Percentiles rank a stretch among this genome's conserved stretches.
phyloP scores from a whole-genome alignment of 2,329 filamentous ascomycete species.

The Chaetomium strumarium region DNA sequence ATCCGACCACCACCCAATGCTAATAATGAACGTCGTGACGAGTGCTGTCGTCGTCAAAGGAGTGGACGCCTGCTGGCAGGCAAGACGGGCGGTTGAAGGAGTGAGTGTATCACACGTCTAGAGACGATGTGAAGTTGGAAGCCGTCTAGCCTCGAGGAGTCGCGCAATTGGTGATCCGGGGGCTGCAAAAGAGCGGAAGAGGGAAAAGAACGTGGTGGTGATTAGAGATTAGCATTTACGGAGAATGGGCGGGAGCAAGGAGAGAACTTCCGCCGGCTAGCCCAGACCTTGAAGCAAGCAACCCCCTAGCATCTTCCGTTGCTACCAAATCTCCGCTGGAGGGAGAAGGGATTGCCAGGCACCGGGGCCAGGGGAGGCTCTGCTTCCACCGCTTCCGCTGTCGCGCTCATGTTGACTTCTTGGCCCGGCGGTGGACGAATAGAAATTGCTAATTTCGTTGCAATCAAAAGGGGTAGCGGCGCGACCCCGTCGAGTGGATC shows the following conservation, averaged over 20 bases:
- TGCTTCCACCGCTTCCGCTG: constrained; percentile 3
- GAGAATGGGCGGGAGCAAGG: neutral
- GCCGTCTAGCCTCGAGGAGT: constrained; percentile 21
- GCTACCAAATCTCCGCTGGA: constrained; percentile 25
- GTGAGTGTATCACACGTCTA: constrained; percentile 22
- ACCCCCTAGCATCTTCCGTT: constrained; percentile 11
- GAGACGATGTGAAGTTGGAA: constrained; percentile 23
- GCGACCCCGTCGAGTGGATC: constrained; percentile 9
- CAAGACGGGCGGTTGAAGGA: constrained; percentile 25
- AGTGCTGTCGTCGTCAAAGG: constrained; percentile 34
- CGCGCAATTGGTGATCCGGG: constrained; percentile 9
- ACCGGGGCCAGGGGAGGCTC: constrained; percentile 12
- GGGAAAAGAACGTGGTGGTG: constrained; percentile 12
- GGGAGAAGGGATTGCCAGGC: constrained; percentile 15
- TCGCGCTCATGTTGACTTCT: neutral
- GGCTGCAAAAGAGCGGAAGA: constrained; percentile 19
- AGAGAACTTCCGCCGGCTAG: constrained; percentile 3
- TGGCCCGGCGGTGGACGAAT: constrained; percentile 21
- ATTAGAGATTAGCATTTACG: constrained; percentile 20
- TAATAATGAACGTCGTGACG: constrained; percentile 35
- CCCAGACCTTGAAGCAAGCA: constrained; percentile 14
- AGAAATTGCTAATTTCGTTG: constrained; percentile 27
- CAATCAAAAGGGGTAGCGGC: constrained; percentile 23
- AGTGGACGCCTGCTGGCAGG: constrained; percentile 55
- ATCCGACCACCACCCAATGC: constrained; percentile 9